Conservation (phyloP, 2,329 filamentous ascomycete species). For the Fusarium illudens region DNA sequence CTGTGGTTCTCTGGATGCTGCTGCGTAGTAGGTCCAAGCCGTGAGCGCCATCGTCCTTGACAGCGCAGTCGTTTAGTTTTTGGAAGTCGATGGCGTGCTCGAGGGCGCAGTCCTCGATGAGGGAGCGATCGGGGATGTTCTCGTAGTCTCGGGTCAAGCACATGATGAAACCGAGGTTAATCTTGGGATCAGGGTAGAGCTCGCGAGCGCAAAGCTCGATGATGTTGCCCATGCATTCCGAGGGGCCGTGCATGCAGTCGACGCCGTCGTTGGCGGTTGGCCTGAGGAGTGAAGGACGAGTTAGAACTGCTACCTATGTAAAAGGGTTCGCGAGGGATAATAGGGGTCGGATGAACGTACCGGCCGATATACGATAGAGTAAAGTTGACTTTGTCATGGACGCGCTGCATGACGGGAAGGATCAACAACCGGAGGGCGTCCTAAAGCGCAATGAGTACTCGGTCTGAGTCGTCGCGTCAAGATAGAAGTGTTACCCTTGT, state of each 20-base stretch:
- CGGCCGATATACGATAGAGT: conserved; percentile 88
- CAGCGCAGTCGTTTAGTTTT: conserved; percentile 82
- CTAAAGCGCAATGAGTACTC: conserved; percentile 43
- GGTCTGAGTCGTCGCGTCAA: not conserved
- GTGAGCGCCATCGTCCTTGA: conserved; percentile 76
- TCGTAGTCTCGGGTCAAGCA: conserved; percentile 81
- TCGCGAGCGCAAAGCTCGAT: conserved; percentile 89
- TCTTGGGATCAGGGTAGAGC: conserved; percentile 85
- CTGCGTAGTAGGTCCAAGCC: conserved; percentile 72
- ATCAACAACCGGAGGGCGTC: conserved; percentile 84
- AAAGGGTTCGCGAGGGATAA: not conserved
- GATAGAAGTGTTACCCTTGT: conserved; percentile 62
- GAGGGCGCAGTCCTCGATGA: conserved; percentile 87
- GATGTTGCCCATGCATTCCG: conserved; percentile 92
- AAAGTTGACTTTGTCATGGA: conserved; percentile 88
- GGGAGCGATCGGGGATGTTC: conserved; percentile 77
- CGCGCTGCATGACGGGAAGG: conserved; percentile 84
- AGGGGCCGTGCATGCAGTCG: conserved; percentile 86
- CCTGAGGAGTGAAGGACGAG: conserved; percentile 47
- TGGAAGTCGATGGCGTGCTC: conserved; percentile 90
- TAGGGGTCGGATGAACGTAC: conserved; percentile 52
- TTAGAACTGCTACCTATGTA: not conserved
- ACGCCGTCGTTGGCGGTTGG: conserved; percentile 82
- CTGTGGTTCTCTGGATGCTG: conserved; percentile 70
- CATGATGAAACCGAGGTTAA: conserved; percentile 91